Percentiles rank a stretch among this genome's conserved stretches.
These are phyloP conservation scores for Aquanectria penicillioides DNA, from an alignment of 2,329 filamentous ascomycete genomes.

Conservation along the genomic window DNA sequence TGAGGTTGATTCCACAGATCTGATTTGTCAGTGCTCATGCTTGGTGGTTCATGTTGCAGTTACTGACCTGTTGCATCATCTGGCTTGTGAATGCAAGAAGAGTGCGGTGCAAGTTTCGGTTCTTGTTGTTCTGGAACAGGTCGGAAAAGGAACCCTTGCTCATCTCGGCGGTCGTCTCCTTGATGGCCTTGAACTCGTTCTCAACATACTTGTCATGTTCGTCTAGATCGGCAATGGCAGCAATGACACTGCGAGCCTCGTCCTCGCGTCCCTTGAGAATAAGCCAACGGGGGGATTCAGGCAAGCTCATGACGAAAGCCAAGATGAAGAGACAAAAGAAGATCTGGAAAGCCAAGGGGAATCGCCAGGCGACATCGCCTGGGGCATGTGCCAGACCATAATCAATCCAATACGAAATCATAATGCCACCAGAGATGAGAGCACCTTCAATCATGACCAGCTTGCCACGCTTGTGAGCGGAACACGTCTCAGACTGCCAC, in stretches of 20 bases:
- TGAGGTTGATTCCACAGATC: conserved; percentile 69
- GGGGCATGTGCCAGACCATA: conserved; percentile 64
- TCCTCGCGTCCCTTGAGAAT: conserved; percentile 57
- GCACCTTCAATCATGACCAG: conserved; percentile 70
- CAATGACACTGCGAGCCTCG: conserved; percentile 59
- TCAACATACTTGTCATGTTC: conserved; percentile 67
- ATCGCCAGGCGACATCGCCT: conserved; percentile 60
- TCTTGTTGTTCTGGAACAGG: conserved; percentile 67
- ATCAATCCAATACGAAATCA: conserved; percentile 69
- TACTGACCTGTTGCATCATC: conserved; percentile 66
- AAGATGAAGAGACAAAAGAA: conserved; percentile 69
- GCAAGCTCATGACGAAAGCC: conserved; percentile 60
- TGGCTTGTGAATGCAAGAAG: conserved; percentile 71
- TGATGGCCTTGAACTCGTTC: conserved; percentile 68
- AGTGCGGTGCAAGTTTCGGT: conserved; percentile 67
- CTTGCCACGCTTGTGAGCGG: conserved; percentile 66
- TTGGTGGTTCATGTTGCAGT: neutral
- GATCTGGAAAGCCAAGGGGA: conserved; percentile 66
- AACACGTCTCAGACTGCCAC: conserved; percentile 70
- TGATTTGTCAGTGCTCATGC: conserved; percentile 15
- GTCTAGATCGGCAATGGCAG: conserved; percentile 64
- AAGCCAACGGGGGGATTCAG: conserved; percentile 63
- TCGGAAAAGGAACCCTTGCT: conserved; percentile 69
- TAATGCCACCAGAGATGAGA: conserved; percentile 66
- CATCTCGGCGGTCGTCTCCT: conserved; percentile 74